phyloP scores from a whole-genome alignment of 331 rosid genomes.

The Pyrus hybrid region DNA sequence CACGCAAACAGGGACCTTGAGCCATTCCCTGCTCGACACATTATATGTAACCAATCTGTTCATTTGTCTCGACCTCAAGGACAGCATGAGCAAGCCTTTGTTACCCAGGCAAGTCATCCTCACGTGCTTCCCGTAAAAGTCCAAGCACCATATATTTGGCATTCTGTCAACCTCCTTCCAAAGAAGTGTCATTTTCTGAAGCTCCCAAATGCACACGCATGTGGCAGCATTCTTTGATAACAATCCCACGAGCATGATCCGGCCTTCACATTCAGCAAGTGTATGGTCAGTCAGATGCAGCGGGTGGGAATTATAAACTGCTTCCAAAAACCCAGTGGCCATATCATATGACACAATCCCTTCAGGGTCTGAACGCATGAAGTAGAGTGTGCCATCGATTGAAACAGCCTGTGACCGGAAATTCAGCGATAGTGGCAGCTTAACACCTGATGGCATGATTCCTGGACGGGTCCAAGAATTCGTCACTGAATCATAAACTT shows the following conservation, averaged over 20 bases:
- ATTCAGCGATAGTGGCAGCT: conserved; percentile 53
- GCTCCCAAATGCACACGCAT: conserved; percentile 95
- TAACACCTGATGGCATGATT: conserved; percentile 52
- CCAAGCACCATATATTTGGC: conserved; percentile 98
- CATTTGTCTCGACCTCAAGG: conserved; percentile 59
- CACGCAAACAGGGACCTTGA: conserved; percentile 64
- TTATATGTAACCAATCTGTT: conserved; percentile 70
- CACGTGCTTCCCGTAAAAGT: conserved; percentile 92
- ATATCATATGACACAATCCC: conserved; percentile 71
- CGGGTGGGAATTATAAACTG: conserved; percentile 71
- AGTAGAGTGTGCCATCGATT: conserved; percentile 49
- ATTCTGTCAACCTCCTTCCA: conserved; percentile 99
- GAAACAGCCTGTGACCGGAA: conserved; percentile 65
- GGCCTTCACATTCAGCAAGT: conserved; percentile 75
- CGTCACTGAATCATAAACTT: conserved; percentile 56
- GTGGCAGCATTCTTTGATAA: conserved; percentile 83
- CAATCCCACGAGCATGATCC: conserved; percentile 80
- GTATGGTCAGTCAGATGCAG: conserved; percentile 55
- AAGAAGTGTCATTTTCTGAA: conserved; percentile 86
- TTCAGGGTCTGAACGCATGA: conserved; percentile 66
- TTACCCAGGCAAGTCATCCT: conserved; percentile 89
- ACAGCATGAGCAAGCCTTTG: conserved; percentile 89
- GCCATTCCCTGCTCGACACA: conserved; percentile 63
- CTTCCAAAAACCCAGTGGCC: conserved; percentile 60
- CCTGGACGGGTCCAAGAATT: conserved; percentile 66